A percentile compares a stretch with the other conserved stretches of the same genome.
These are phyloP conservation scores for Cytospora schulzeri DNA, from an alignment of 2,329 filamentous ascomycete species.

Conservation along the genomic window DNA sequence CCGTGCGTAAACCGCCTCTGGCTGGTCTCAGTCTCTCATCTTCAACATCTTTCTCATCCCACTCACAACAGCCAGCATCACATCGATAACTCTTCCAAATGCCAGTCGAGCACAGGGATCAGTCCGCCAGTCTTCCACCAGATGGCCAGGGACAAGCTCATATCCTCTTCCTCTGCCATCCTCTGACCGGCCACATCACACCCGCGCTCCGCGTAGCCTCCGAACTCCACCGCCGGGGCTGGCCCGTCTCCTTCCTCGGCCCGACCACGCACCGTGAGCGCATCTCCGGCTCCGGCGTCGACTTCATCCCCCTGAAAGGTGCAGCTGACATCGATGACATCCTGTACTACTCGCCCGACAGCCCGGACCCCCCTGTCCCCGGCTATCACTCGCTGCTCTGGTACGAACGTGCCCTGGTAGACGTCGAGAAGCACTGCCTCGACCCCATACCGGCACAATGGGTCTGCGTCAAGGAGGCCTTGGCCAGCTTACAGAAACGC, in stretches of 20 bases:
- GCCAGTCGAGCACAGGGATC: neutral
- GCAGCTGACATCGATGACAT: slow-evolving; percentile 40
- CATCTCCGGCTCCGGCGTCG: slow-evolving; percentile 38
- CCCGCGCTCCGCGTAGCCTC: slow-evolving; percentile 40
- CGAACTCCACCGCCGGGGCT: slow-evolving; percentile 36
- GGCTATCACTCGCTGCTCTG: slow-evolving; percentile 33
- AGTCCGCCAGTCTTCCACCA: neutral
- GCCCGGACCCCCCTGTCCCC: slow-evolving; percentile 30
- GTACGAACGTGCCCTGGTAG: slow-evolving; percentile 38
- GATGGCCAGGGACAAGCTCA: slow-evolving; percentile 18
- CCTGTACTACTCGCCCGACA: slow-evolving; percentile 34
- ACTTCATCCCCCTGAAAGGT: slow-evolving; percentile 38
- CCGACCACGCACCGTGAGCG: slow-evolving; percentile 39
- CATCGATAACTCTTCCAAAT: neutral
- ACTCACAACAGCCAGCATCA: neutral
- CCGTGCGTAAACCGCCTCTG: neutral
- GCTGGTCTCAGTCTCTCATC: neutral
- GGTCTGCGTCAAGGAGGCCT: slow-evolving; percentile 35
- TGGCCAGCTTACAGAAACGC: slow-evolving; percentile 31
- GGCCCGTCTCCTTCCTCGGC: slow-evolving; percentile 40
- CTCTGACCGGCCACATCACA: slow-evolving; percentile 42
- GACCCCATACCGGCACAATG: slow-evolving; percentile 40
- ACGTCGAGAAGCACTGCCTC: slow-evolving; percentile 37
- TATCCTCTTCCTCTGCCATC: slow-evolving; percentile 40
- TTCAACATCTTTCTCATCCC: neutral